Base-by-base conservation (phyloP, 75 land plant species). In the Sequoiadendron giganteum region DNA sequence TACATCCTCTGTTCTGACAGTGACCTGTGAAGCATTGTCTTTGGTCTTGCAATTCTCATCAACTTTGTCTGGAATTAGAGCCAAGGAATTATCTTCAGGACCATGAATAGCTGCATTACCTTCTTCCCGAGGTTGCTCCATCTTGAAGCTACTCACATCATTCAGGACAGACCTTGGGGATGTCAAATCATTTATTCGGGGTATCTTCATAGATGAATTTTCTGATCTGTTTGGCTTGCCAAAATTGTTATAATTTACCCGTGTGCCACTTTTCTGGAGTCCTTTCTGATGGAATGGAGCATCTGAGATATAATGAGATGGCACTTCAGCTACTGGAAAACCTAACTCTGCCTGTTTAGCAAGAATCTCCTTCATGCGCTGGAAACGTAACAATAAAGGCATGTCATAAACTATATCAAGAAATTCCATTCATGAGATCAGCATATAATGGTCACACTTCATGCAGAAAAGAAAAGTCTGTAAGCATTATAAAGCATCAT, bases 301-400 rank as follows among this genome's bases (percentile, higher is more conserved):
- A 82, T 94, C 93, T 32, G 91, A 90, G 10, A 98, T 61, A 88
- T 97, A 98, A 68, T 87, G 30, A 10, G 95, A 48, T 49, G 99
- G 99, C 81, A 98, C 83, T 88, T 98, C 99, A 85, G 99, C 96
- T 87, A 95, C 97, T 91, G 91, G 95, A 83, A 92, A 83, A 25
- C 99, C 99, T 73, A 98, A 89, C 86, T 95, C 96, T 79, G 93
- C 96, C 86, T 98, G 99, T 86, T 90, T 95, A 36, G 93, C 90
- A 79, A 98, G 87, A 39, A 98, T 87, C 65, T 98, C 95, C 88
- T 94, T 95, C 89, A 98, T 87, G 90, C 96, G 93, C 99, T 98
- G 95, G 92, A 93, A 42, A 30, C 43, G 84, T 11, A 85, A 56
- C 85, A 85, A 75, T 10, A 75, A 82, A 82, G 15, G 14, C 54